Evolutionary conservation across 805 yeast genomes (phyloP), one percentile per base, ranked within the genome.

Genomic region (Lachancea thermotolerans): DNA sequence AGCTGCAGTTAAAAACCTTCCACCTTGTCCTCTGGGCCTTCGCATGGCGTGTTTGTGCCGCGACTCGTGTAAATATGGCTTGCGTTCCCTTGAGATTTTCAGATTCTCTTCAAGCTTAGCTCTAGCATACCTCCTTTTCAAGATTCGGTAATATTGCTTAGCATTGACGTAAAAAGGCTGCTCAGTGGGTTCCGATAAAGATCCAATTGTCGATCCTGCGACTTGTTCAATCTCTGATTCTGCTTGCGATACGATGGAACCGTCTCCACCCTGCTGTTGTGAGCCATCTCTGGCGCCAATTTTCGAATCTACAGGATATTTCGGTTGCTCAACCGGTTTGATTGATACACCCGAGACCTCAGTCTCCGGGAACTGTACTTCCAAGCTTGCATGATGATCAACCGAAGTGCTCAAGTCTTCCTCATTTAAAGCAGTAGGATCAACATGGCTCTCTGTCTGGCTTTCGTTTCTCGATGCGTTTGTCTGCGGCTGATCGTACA

Each of bases 31-130:
- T 56, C 99, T 79, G 12, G 99, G 98, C 63, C 99, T 78, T 61
- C 98, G 77, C 99, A 93, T 93, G 2, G 99, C 99, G 64, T 93
- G 99, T 63, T 93, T 91, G 64, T 93, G 99, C 57, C 99, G 76
- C 15, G 96, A 87, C 66, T 93, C 99, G 62, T 93, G 99, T 41
- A 93, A 66, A 65, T 95, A 91, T 10, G 98, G 97, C 61, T 84
- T 83, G 56, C 98, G 78, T 14, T 95, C 95, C 51, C 95, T 77
- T 14, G 93, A 90, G 4, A 85, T 85, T 59, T 87, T 84, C 51
- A 91, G 73, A 37, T 81, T 78, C 60, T 93, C 98, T 59, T 93
- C 98, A 34, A 93, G 73, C 63, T 82, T 85, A 5, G 97, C 97
- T 43, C 99, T 73, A 0, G 99, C 98, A 36, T 89, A 76, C 55